Percentiles rank a stretch among this genome's conserved stretches.
Conservation (phyloP, 805 yeast genomes). For the Candida bentonensis region DNA sequence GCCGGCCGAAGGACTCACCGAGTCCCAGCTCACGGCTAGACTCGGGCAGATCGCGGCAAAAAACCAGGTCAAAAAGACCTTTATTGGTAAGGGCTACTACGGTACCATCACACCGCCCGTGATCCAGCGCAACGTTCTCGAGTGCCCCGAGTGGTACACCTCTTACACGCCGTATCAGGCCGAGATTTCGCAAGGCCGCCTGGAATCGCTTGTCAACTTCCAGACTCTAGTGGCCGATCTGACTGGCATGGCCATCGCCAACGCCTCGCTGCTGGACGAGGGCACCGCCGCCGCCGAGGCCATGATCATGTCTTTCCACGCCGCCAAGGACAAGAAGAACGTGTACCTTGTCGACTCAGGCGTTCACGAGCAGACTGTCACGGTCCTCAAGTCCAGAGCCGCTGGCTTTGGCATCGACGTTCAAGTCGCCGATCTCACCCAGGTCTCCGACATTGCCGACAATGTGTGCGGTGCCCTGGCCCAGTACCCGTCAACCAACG, state of each 20-base stretch:
- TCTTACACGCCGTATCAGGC: conserved; percentile 98
- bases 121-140: conserved; percentile 81
- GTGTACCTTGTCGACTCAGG: conserved; percentile 60
- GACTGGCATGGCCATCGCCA: conserved; percentile 90
- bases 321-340: conserved; percentile 49
- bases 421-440: conserved; percentile 30
- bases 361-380: conserved; percentile 75
- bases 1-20: conserved; percentile 67
- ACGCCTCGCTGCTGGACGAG: conserved; percentile 89
- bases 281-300: conserved; percentile 98
- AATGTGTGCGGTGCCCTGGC: conserved; percentile 67
- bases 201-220: conserved; percentile 77
- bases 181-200: conserved; percentile 92
- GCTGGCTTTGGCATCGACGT: conserved; percentile 55
- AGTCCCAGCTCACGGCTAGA: conserved; percentile 62
- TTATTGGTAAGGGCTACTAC: conserved; percentile 89
- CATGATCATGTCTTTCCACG: conserved; percentile 67
- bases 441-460: conserved; percentile 21
- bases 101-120: conserved; percentile 86
- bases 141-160: conserved; percentile 97
- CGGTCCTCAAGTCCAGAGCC: conserved; percentile 71
- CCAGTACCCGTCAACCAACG: conserved; percentile 86
- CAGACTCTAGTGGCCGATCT: conserved; percentile 86
- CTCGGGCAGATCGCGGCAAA: conserved; percentile 56
- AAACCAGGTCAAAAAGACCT: conserved; percentile 59